These are phyloP conservation scores for Xylariales sp. DNA, from an alignment of 2,329 filamentous ascomycete genomes.

Conservation along the genomic window DNA sequence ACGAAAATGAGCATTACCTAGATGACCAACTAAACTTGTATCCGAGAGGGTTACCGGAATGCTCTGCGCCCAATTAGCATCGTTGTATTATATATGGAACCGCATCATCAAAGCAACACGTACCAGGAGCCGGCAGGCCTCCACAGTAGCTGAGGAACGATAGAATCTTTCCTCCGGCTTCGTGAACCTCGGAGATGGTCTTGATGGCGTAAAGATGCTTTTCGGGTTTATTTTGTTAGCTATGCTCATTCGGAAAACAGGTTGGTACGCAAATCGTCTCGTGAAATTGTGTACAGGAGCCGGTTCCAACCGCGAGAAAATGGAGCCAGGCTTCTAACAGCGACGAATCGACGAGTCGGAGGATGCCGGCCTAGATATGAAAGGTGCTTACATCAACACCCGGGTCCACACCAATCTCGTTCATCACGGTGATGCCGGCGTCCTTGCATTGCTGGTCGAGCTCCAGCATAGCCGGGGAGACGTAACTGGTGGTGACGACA, in stretches of 20 bases:
- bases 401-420: constrained; percentile 88
- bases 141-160: constrained; percentile 84
- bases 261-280: neutral
- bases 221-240: constrained; percentile 13
- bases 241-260: neutral
- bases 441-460: constrained; percentile 85
- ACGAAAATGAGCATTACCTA: constrained; percentile 11
- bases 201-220: constrained; percentile 73
- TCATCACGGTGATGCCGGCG: constrained; percentile 96
- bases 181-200: constrained; percentile 89
- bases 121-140: constrained; percentile 17
- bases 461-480: constrained; percentile 91
- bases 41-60: constrained; percentile 57
- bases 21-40: constrained; percentile 85
- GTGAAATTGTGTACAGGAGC: neutral
- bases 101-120: constrained; percentile 42
- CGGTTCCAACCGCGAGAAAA: neutral
- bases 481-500: constrained; percentile 94
- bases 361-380: too few species aligned
- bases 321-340: neutral
- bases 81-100: too few species aligned
- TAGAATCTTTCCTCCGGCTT: constrained; percentile 84
- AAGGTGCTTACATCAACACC: constrained; percentile 62
- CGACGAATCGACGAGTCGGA: neutral
- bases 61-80: constrained; percentile 24